Conservation (phyloP, 2,329 filamentous ascomycete species). For the Pestalotiopsis sp. region DNA sequence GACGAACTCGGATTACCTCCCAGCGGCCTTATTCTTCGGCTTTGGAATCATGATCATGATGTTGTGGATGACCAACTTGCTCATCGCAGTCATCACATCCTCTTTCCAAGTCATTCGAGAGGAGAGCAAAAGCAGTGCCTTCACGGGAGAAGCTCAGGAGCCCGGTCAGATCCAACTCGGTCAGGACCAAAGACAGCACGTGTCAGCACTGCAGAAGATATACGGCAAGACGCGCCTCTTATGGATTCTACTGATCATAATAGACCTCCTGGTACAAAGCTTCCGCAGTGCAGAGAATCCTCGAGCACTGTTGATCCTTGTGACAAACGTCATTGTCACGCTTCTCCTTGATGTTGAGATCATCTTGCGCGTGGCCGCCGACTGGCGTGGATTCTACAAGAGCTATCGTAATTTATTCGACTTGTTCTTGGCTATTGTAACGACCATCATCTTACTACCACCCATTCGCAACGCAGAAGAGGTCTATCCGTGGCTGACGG, state of each 20-base stretch:
- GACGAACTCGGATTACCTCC: slow-evolving; percentile 87
- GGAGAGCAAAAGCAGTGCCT: slow-evolving; percentile 92
- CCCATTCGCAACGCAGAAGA: slow-evolving; percentile 72
- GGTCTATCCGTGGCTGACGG: slow-evolving; percentile 82
- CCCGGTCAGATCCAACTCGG: slow-evolving; percentile 42
- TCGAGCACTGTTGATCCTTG: slow-evolving; percentile 67
- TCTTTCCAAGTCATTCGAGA: slow-evolving; percentile 98
- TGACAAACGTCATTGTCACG: slow-evolving; percentile 76
- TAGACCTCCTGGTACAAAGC: slow-evolving; percentile 78
- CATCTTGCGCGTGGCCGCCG: slow-evolving; percentile 71
- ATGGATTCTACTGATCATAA: slow-evolving; percentile 82
- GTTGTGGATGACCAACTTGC: slow-evolving; percentile 92
- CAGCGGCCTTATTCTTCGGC: slow-evolving; percentile 78
- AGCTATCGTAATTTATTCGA: slow-evolving; percentile 80
- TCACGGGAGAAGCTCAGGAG: slow-evolving; percentile 71
- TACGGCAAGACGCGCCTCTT: slow-evolving; percentile 76
- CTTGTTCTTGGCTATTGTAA: slow-evolving; percentile 77
- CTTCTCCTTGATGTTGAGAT: slow-evolving; percentile 82
- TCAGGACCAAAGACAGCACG: slow-evolving; percentile 44
- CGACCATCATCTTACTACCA: slow-evolving; percentile 83
- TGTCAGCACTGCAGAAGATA: slow-evolving; percentile 64
- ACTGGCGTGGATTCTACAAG: slow-evolving; percentile 81
- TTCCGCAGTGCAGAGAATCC: slow-evolving; percentile 79
- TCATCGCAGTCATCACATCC: slow-evolving; percentile 96
- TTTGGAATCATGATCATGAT: slow-evolving; percentile 86